Conservation (phyloP, 441 rosid genomes). For the Syzygium syzygioides region DNA sequence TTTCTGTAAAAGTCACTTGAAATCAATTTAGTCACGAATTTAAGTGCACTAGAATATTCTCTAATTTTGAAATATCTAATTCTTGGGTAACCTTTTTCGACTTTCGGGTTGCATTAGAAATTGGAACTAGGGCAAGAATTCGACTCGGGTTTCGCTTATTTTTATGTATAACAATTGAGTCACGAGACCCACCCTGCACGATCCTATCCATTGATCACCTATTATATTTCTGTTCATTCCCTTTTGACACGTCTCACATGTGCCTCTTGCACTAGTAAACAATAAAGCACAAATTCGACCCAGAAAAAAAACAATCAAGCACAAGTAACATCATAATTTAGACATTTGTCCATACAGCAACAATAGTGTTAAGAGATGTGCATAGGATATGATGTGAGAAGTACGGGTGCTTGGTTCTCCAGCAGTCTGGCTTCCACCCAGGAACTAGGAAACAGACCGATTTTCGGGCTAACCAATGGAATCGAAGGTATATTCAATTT, state of each 20-base stretch:
- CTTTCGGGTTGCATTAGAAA: neutral
- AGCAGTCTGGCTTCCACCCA: too few relatives aligned
- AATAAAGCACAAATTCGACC: neutral
- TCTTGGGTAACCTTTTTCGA: neutral
- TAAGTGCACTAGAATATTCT: neutral
- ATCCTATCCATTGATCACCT: neutral
- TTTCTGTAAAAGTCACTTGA: neutral
- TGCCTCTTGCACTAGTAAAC: neutral
- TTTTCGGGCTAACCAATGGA: too few relatives aligned
- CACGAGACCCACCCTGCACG: neutral
- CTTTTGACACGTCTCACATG: neutral
- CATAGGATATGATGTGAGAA: neutral
- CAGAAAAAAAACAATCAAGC: neutral
- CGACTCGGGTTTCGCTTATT: neutral
- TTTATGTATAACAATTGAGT: neutral
- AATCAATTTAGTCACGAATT: neutral
- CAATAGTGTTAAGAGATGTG: neutral
- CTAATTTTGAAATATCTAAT: neutral
- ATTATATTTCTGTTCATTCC: neutral
- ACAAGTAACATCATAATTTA: neutral
- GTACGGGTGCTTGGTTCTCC: too few relatives aligned
- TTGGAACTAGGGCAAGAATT: neutral
- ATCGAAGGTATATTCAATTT: too few relatives aligned
- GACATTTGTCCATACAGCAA: neutral
- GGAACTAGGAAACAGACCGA: too few relatives aligned